Base-by-base conservation (phyloP, 257 asterid species). In the Lavandula angustifolia region DNA sequence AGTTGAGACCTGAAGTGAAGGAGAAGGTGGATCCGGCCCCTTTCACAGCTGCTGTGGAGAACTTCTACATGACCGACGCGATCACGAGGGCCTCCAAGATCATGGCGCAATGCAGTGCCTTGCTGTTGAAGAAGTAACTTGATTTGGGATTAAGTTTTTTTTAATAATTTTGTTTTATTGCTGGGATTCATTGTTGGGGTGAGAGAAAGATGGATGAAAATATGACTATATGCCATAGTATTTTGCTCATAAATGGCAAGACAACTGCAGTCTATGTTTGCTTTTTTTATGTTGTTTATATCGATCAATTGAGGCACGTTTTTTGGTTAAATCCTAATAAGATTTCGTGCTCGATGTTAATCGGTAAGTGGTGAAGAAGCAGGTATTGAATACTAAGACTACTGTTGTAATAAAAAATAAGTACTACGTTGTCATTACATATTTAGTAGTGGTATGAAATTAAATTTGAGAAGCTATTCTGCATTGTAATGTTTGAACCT, bases 81-180 rank as follows among this genome's bases (percentile, higher is more conserved):
- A 89, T 94, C 49, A 87, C 96, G 3, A 78, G 97, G 79, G 99
- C 99, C 13, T 87, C 97, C n/a, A 94, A 90, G 92, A 84, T 94
- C 71, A 94, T 90, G 99, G 97, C 97, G 6, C 96, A 94, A 13
- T 89, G 97, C 85, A 87, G 91, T 67, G 84, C 94, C 0, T 48
- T 80, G 79, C 50, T 41, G 76, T 79, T 79, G 81, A 87, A 90
- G 79, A 84, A 78, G 84, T 79, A 66, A 40, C 16, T 47, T 44
- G 64, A 54, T 64, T 52, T 29, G 27, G 33, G 10, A 89, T 83
- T 85, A 87, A 87, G 81, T 67, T 70, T 33, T 54, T 59, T 67
- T 27, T 33, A 14, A 8, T 40, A 34, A 62, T 57, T 59, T 41
- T 29, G 37, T 59, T 31, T 54, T 49, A 73, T 12, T 50, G 61